Conservation (phyloP, 805 yeast genomes). For the Candida germanica region DNA sequence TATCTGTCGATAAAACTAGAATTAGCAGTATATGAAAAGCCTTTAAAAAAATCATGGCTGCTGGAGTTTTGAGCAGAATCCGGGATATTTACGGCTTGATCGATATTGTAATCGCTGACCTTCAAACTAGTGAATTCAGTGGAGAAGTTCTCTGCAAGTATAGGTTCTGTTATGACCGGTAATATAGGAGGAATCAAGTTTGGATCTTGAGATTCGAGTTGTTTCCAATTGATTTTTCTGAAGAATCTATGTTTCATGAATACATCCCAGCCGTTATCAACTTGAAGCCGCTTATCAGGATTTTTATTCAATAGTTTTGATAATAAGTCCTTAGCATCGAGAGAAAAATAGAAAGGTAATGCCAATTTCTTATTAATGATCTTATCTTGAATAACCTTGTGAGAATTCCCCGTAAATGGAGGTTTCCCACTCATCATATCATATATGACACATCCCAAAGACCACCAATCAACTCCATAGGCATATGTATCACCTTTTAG, state of each 20-base stretch:
- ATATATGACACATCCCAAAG: constrained; percentile 42
- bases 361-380: constrained; percentile 32
- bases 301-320: constrained; percentile 35
- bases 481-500: constrained; percentile 39
- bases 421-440: constrained; percentile 45
- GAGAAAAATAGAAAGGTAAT: constrained; percentile 38
- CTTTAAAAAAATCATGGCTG: constrained; percentile 17
- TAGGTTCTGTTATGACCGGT: constrained; percentile 43
- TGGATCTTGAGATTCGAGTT: constrained; percentile 26
- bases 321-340: constrained; percentile 42
- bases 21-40: constrained; percentile 35
- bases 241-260: constrained; percentile 38
- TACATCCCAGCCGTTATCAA: constrained; percentile 31
- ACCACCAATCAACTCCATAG: constrained; percentile 48
- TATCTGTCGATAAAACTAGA: constrained; percentile 24
- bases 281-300: constrained; percentile 35
- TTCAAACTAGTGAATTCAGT: constrained; percentile 42
- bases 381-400: constrained; percentile 38
- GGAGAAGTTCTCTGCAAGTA: constrained; percentile 44
- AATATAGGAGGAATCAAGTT: constrained; percentile 35
- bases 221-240: constrained; percentile 36
- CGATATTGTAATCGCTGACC: constrained; percentile 30
- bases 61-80: not conserved
- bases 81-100: constrained; percentile 11
- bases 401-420: constrained; percentile 42